Conservation (phyloP, 345 rosid species). For the Ceriops tagal region DNA sequence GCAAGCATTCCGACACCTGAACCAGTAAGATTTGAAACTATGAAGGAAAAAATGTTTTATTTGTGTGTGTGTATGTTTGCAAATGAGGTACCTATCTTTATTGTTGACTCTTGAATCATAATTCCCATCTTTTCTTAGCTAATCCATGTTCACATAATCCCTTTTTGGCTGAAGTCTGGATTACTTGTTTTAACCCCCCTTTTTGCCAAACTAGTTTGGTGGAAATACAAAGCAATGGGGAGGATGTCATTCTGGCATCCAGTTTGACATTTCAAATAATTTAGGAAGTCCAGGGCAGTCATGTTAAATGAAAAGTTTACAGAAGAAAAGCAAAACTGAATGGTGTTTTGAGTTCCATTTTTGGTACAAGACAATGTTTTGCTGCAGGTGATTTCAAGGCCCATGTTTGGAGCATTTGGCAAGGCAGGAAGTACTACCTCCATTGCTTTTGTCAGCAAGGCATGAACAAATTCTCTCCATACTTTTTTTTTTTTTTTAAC, state of each 20-base stretch:
- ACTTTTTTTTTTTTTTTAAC: conserved; percentile 1
- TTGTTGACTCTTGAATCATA: too few relatives aligned
- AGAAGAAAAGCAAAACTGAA: neutral
- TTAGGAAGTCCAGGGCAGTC: neutral
- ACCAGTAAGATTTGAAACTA: conserved; percentile 46
- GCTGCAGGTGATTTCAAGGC: conserved; percentile 79
- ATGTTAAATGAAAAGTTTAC: neutral
- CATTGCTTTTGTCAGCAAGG: conserved; percentile 95
- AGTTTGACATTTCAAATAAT: neutral
- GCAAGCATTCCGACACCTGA: conserved; percentile 99
- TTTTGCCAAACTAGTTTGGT: neutral
- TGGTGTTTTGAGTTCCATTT: conserved; percentile 2
- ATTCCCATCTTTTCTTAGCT: neutral
- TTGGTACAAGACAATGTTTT: neutral
- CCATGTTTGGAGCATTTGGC: conserved; percentile 98
- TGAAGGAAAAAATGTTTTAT: neutral
- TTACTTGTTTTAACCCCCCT: too few relatives aligned
- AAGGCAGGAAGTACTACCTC: conserved; percentile 83
- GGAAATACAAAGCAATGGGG: neutral
- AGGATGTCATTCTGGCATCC: neutral
- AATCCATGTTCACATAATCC: neutral
- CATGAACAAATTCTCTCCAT: conserved; percentile 11
- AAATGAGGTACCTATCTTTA: neutral
- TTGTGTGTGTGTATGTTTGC: neutral
- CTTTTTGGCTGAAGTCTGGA: neutral